These are phyloP conservation scores for Penicillium psychrosexuale DNA, from an alignment of 2,329 filamentous ascomycete species.

Conservation along the genomic window DNA sequence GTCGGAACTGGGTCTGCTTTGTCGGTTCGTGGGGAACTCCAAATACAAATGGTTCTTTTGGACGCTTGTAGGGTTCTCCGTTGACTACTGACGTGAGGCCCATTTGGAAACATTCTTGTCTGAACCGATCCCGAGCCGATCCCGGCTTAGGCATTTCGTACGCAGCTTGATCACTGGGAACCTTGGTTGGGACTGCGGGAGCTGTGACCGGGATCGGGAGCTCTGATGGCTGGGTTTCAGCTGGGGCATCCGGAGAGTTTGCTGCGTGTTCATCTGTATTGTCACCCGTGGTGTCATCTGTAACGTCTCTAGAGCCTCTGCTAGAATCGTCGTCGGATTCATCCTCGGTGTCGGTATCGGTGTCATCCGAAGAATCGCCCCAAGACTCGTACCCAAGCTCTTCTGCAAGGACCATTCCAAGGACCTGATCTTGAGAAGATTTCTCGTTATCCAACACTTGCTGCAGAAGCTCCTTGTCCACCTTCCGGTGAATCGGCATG, in stretches of 20 bases:
- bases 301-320: not conserved
- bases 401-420: not conserved
- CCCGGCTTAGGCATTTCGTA: not conserved
- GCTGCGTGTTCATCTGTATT: not conserved
- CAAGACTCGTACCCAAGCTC: not conserved
- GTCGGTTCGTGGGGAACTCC: not conserved
- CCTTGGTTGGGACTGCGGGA: not conserved
- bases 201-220: not conserved
- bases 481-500: not conserved
- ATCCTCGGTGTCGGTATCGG: not conserved
- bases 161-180: not conserved
- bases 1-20: constrained; percentile 11
- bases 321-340: not conserved
- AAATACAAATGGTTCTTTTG: not conserved
- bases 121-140: not conserved
- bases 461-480: not conserved
- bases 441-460: not conserved
- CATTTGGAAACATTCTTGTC: not conserved
- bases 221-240: not conserved
- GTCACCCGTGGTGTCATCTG: not conserved
- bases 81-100: not conserved
- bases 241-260: not conserved
- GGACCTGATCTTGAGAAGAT: not conserved
- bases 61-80: not conserved
- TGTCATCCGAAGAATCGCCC: not conserved